Conservation (phyloP, 805 yeast genomes). For the Isabelozyma gotoi region DNA sequence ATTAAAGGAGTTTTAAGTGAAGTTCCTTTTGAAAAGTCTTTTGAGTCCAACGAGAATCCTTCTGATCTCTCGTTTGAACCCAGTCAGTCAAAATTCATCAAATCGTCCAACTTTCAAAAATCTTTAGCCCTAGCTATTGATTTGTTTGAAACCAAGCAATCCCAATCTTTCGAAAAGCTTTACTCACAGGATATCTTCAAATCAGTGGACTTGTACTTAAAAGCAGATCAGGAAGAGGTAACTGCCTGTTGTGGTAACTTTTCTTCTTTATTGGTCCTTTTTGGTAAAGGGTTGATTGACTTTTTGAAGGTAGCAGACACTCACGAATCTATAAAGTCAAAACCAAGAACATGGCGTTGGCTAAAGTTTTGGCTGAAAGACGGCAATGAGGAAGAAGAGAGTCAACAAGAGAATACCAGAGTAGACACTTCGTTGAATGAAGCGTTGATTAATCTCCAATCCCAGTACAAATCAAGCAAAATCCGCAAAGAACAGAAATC, state of each 20-base stretch:
- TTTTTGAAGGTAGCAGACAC: constrained; percentile 48
- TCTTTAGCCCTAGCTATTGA: constrained; percentile 53
- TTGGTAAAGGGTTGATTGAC: constrained; percentile 54
- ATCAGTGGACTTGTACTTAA: constrained; percentile 30
- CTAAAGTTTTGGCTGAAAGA: constrained; percentile 48
- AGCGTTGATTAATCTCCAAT: constrained; percentile 30
- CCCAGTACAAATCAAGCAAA: constrained; percentile 15
- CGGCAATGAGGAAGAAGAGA: neutral
- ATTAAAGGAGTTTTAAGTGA: constrained; percentile 59
- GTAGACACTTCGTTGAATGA: constrained; percentile 22
- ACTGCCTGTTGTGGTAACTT: constrained; percentile 85
- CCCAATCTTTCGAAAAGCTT: constrained; percentile 53
- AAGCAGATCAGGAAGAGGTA: constrained; percentile 72
- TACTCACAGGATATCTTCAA: constrained; percentile 57
- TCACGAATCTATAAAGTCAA: constrained; percentile 17
- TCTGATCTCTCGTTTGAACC: neutral
- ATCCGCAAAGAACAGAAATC: neutral
- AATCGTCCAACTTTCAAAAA: constrained; percentile 42
- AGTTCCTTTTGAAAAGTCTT: constrained; percentile 50
- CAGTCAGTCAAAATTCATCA: constrained; percentile 29
- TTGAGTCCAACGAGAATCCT: constrained; percentile 6
- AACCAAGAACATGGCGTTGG: constrained; percentile 49
- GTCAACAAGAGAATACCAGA: constrained; percentile 6
- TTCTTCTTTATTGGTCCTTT: constrained; percentile 61
- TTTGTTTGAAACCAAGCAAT: constrained; percentile 57